Base-by-base conservation (phyloP, 2,329 filamentous ascomycete species). In the Colletotrichum chrysophilum region DNA sequence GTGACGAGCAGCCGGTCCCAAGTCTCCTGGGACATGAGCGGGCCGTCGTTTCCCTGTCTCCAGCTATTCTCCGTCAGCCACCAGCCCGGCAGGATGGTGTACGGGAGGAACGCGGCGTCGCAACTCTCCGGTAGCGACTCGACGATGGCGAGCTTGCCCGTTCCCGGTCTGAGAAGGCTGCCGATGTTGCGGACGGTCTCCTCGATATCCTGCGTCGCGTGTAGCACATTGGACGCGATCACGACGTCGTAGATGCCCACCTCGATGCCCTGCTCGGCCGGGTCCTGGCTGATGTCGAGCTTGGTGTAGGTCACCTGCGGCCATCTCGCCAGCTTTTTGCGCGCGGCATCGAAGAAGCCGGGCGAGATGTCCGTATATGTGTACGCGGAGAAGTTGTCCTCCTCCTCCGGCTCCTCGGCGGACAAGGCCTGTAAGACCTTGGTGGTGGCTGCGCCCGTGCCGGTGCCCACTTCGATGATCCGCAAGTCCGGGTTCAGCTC, bases 311-410 rank as follows among this genome's bases (percentile, higher is more conserved):
- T 62, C 60, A 82, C 77, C 34, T 70, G 68, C 36, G 0, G 83
- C 85, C 2, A 80, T 77, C 12, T 84, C 18, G 18, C 38, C 9
- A 43, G 38, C 38, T 43, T 43, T 18, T 43, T 43, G 18, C 38
- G 38, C 18, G 38, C 38, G 5, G 38, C 38, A 6, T 43, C 81
- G 60, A 89, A 88, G 78, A 87, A 87, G 5, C 82, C 83, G 4
- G 84, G 71, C 0, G 85, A 85, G 18, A 88, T 84, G 71, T 89
- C 87, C 0, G 88, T 89, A 76, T 83, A 89, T 5, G 83, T 85
- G 68, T 88, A 89, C 5, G 71, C 68, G 21, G 14, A 80, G 78
- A 66, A 43, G 13, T 18, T 66, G 10, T 38, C 13, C 3, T 28
- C 24, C 10, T 56, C 52, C 2, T 28, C 52, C 7, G 52, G 52